Base-by-base conservation (phyloP, 1,139 yeast species). In the Pichia sp. region DNA sequence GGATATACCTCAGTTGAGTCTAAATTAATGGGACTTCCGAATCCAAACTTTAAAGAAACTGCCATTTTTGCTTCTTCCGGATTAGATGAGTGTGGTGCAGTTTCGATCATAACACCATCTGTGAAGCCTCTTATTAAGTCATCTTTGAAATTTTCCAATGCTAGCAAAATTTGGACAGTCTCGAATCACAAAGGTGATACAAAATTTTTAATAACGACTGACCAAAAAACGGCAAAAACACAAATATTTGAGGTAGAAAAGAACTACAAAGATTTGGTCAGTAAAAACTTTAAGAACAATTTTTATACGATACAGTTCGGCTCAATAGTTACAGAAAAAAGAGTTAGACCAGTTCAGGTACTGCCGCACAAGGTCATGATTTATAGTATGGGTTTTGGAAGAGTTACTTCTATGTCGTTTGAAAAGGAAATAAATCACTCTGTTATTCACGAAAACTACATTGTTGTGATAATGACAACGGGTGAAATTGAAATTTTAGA, bases 41-140 rank as follows among this genome's bases (percentile, higher is more conserved):
- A 87, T 64, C 95, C 95, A 0, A 85, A 83, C 59, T 75, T 70
- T 57, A 75, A 78, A 53, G 92, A 86, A 63, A 72, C 80, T 10
- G 85, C 90, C 2, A 77, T 91, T 4, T 80, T 89, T 6, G 83
- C 87, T 0, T 80, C 90, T 6, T 78, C 87, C 0, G 97, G 97
- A 0, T 75, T 82, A 16, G 84, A 80, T 20, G 63, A 67, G 0
- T 76, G 79, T 17, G 63, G 68, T 14, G 79, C 86, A 8, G 63
- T 92, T 41, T 81, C 86, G 41, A 75, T 87, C 8, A 73, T 85
- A 49, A 76, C 81, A 12, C 89, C 89, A 8, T 76, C 84, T 10
- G 75, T 86, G 8, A 84, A 83, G 60, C 92, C 92, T 0, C 66
- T 66, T 0, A 83, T 90, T 43, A 81, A 83, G 51, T 80, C 89